Conservation (phyloP, 805 yeast genomes). For the Saccharomycopsis lassenensis region DNA sequence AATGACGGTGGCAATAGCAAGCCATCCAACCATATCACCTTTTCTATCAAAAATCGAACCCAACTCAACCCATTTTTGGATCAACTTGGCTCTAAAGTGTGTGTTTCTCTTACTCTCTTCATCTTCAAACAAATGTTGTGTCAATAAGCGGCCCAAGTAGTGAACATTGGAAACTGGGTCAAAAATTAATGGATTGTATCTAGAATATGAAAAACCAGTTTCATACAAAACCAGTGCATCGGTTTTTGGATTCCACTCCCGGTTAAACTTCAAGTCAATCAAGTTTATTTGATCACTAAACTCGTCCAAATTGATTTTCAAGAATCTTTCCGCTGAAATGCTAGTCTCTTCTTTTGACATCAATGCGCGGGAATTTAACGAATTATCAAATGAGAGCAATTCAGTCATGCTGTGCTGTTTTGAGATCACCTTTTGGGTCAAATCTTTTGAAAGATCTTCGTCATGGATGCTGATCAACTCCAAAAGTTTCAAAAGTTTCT, state of each 20-base stretch:
- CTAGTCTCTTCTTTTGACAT: slow-evolving; percentile 10
- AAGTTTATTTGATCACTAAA: slow-evolving; percentile 55
- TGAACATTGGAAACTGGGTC: slow-evolving; percentile 58
- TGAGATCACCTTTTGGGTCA: slow-evolving; percentile 41
- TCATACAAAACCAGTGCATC: slow-evolving; percentile 71
- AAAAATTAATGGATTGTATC: slow-evolving; percentile 68
- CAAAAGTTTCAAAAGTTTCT: slow-evolving; percentile 44
- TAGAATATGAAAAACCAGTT: slow-evolving; percentile 29
- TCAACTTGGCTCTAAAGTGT: slow-evolving; percentile 43
- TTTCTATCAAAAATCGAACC: slow-evolving; percentile 66
- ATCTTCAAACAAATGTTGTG: slow-evolving; percentile 58
- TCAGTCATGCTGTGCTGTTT: slow-evolving; percentile 37
- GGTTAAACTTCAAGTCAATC: slow-evolving; percentile 56
- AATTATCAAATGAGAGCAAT: slow-evolving; percentile 24
- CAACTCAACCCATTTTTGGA: slow-evolving; percentile 76
- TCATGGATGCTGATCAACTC: slow-evolving; percentile 35
- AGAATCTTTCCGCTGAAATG: slow-evolving; percentile 33
- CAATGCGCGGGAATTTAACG: slow-evolving; percentile 18
- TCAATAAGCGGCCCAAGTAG: slow-evolving; percentile 60
- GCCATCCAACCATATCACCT: slow-evolving; percentile 94
- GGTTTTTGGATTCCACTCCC: slow-evolving; percentile 64
- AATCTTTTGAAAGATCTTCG: slow-evolving; percentile 38
- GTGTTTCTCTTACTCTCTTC: slow-evolving; percentile 22
- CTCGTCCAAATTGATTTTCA: slow-evolving; percentile 40
- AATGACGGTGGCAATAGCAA: slow-evolving; percentile 74